These are phyloP conservation scores for Pleodorina starrii DNA, from an alignment of 139 green algal genomes.

Conservation along the genomic window DNA sequence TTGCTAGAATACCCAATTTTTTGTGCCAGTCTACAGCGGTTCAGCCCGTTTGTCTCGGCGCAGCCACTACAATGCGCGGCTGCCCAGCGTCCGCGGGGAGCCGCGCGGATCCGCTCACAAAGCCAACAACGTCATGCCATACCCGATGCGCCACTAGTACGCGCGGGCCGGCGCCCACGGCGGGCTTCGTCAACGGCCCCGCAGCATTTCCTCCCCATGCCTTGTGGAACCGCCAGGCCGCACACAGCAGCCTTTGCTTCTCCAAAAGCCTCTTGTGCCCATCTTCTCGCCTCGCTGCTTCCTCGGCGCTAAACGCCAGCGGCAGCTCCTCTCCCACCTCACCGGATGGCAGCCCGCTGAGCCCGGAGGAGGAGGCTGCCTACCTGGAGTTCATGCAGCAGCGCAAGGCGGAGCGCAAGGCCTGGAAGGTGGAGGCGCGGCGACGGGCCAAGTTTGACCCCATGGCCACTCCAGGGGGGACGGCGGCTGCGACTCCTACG, in stretches of 20 bases:
- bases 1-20: too few relatives aligned
- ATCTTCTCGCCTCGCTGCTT: too few relatives aligned
- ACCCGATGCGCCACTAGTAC: neutral
- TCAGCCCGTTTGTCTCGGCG: too few relatives aligned
- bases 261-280: too few relatives aligned
- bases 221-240: too few relatives aligned
- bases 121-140: neutral
- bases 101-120: neutral
- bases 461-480: neutral
- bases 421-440: slow-evolving; percentile 44
- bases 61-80: slow-evolving; percentile 13
- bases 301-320: too few relatives aligned
- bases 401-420: slow-evolving; percentile 28
- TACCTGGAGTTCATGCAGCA: slow-evolving; percentile 31
- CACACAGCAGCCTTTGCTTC: neutral
- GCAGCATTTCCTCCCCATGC: neutral
- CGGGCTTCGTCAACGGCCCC: neutral
- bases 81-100: slow-evolving; percentile 1
- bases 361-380: slow-evolving; percentile 27
- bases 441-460: slow-evolving; percentile 39
- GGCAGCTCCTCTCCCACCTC: neutral
- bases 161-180: too few relatives aligned
- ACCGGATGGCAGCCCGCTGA: neutral
- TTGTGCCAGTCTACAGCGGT: too few relatives aligned
- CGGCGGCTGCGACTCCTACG: neutral